Base-by-base conservation (phyloP, 2,329 filamentous ascomycete genomes). In the Sporothrix curviconia region DNA sequence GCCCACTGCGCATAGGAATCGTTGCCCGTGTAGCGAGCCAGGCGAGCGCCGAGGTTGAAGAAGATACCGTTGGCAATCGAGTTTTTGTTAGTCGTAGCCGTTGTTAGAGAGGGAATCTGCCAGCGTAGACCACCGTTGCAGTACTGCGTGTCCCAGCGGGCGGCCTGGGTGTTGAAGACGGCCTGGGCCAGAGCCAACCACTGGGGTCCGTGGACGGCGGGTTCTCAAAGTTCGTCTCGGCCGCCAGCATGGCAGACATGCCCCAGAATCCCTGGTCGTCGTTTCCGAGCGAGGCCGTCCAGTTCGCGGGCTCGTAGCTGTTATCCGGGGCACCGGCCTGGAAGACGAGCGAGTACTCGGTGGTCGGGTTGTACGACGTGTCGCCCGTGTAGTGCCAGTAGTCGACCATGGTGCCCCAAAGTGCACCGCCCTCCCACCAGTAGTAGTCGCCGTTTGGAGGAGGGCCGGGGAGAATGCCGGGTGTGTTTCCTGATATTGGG, bases 51-150 rank as follows among this genome's bases (percentile, higher is more conserved):
- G 8, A 86, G 70, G 63, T 86, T 83, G 72, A 86, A 85, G 68
- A 84, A 83, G 62, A 78, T 79, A 44, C 79, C 82, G 62, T 84
- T 85, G 8, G 83, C 80, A 60, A 85, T 80, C 39, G 46, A 67
- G 66, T 85, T 85, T 70, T 85, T 94, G 76, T n/a, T 87, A 88
- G 62, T 80, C 75, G 68, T 84, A 89, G 3, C 86, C 86, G 30
- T 69, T 74, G 65, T 87, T 86, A 64, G 81, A 79, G 0, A 75
- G 70, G 79, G 82, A 43, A 89, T 83, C 70, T 89, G 85, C 84
- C 84, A 87, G 59, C 83, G 79, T 58, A 88, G 68, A 2, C 85
- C 85, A 54, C 85, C 85, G 19, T 73, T 74, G 66, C 85, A 89
- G 2, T 76, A 76, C 0, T 76, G 68, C 6, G 77, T 79, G 66